Percentiles rank a stretch among this genome's conserved stretches.
Conservation (phyloP, 2,329 filamentous ascomycete species). For the Colletotrichum limetticola region DNA sequence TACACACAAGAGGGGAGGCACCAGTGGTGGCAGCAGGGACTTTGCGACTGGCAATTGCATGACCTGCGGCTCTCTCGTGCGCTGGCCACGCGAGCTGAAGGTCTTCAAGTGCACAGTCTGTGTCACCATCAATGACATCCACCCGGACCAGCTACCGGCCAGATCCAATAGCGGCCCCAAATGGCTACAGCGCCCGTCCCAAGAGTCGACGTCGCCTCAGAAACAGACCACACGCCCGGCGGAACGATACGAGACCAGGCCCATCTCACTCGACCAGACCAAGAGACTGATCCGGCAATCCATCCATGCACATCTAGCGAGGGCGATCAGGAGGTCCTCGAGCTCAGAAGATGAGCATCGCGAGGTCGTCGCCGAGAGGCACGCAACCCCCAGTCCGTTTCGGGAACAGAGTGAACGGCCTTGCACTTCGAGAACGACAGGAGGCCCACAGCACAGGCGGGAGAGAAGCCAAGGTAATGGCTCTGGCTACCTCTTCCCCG, state of each 20-base stretch:
- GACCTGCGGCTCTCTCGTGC: conserved; percentile 84
- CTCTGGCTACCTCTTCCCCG: conserved; percentile 46
- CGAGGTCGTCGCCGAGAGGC: not conserved
- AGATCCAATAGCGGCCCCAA: conserved; percentile 27
- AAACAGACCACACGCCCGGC: conserved; percentile 12
- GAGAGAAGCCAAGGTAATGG: conserved; percentile 20
- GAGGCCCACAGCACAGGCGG: conserved; percentile 10
- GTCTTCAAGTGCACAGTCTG: conserved; percentile 88
- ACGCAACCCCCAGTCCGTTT: not conserved
- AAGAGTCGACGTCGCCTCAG: conserved; percentile 30
- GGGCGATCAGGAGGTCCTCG: conserved; percentile 40
- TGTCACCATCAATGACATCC: conserved; percentile 83
- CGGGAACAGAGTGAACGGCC: conserved; percentile 7
- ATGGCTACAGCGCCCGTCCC: conserved; percentile 33
- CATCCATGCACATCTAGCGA: conserved; percentile 50
- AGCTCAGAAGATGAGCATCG: conserved; percentile 30
- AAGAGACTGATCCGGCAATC: conserved; percentile 58
- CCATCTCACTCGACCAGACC: conserved; percentile 70
- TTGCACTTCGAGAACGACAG: not conserved
- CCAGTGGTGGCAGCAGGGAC: conserved; percentile 58
- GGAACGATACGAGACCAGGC: conserved; percentile 32
- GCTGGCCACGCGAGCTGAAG: conserved; percentile 79
- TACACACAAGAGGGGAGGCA: conserved; percentile 47
- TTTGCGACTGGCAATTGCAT: conserved; percentile 81
- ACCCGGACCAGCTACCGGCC: conserved; percentile 15